Base-by-base conservation (phyloP, 495 filamentous ascomycete genomes). In the Cercophora samala region DNA sequence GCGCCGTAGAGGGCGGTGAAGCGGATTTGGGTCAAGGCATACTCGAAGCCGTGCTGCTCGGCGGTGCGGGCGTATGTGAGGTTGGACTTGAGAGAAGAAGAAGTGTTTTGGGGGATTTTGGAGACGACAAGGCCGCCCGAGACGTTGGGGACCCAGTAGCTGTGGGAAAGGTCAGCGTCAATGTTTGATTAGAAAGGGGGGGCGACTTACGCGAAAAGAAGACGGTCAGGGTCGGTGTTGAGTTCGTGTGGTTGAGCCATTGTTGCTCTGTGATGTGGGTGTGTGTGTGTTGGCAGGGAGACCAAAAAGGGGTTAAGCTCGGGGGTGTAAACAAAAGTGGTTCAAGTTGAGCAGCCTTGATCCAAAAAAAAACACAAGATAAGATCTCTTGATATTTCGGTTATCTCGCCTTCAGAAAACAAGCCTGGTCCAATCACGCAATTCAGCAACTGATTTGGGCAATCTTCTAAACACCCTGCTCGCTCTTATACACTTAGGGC, bases 71-170 rank as follows among this genome's bases (percentile, higher is more conserved):
- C 81, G 64, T 83, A 83, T 51, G 69, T 68, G 8, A 78, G 70
- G 70, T 83, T 83, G 26, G 75, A 76, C 26, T 79, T 73, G 52
- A 82, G 75, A 58, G 79, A 77, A 79, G 80, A 83, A n/a, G 66
- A 67, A 21, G 81, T 83, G 4, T 70, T 66, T 62, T 83, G 81
- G n/a, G 78, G 75, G 54, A 83, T 81, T 66, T 82, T 83, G 64
- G 75, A 78, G 54, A 81, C 78, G 19, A 83, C 80, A 8, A 83
- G 74, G 11, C 80, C 81, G 60, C 81, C 81, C 4, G 79, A 81
- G 19, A 83, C 81, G 65, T 83, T 83, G 52, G 81, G 81, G 18
- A 83, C 81, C 81, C 81, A 82, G 75, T 82, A 83, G 18, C 75
- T 77, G 23, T 21, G 32, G 19, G 4, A 32, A 8, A 3, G 8